These are phyloP conservation scores for Pontederia crassipes DNA, from an alignment of 176 grass and related monocot species.

Conservation along the genomic window DNA sequence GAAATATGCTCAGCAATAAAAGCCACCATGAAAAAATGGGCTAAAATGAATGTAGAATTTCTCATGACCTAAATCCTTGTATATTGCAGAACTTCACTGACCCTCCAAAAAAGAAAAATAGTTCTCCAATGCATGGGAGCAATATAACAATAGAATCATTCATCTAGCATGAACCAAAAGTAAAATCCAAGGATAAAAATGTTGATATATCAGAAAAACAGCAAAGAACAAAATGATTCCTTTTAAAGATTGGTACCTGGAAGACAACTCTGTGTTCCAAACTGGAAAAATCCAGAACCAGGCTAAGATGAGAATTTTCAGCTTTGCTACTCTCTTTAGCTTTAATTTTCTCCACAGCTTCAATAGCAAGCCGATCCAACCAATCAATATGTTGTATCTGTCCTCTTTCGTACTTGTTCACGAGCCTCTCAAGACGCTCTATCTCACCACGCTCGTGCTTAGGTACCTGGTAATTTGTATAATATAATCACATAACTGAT, in stretches of 20 bases:
- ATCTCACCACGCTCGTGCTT: constrained; percentile 77
- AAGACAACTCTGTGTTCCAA: constrained; percentile 93
- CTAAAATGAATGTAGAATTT: too few relatives aligned
- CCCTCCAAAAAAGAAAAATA: too few relatives aligned
- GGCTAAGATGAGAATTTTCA: constrained; percentile 55
- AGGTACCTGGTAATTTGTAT: constrained; percentile 40
- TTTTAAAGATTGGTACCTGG: constrained; percentile 35
- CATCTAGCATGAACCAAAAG: too few relatives aligned
- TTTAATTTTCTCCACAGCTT: constrained; percentile 69
- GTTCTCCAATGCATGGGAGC: too few relatives aligned
- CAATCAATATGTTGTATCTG: constrained; percentile 92
- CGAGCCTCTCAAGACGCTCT: constrained; percentile 80
- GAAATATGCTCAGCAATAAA: too few relatives aligned
- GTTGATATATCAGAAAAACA: too few relatives aligned
- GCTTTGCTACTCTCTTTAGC: constrained; percentile 43
- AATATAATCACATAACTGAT: background rate
- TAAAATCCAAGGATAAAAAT: too few relatives aligned
- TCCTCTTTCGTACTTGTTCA: constrained; percentile 93
- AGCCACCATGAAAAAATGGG: too few relatives aligned
- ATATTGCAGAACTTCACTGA: too few relatives aligned
- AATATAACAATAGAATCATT: too few relatives aligned
- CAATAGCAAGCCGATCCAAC: constrained; percentile 81
- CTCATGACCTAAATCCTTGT: too few relatives aligned
- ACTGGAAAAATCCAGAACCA: constrained; percentile 78
- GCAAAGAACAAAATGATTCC: too few relatives aligned